Conservation (phyloP, 352 stramenopile species). For the Globisporangium nodosum region DNA sequence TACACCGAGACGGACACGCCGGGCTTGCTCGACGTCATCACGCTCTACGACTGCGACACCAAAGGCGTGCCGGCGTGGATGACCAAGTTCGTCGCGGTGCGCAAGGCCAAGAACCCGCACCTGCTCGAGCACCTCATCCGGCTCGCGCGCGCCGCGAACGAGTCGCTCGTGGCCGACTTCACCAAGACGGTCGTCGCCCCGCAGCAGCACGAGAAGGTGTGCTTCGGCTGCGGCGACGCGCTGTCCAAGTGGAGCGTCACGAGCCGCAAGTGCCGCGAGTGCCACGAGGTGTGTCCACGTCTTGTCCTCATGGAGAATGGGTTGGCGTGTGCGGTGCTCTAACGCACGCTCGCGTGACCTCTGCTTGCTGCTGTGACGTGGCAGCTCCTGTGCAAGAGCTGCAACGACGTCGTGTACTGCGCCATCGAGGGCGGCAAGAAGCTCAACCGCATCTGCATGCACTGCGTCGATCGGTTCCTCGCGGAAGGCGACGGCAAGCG, state of each 20-base stretch:
- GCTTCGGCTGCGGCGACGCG: constrained; percentile 36
- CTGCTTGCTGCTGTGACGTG: neutral
- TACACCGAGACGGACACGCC: constrained; percentile 55
- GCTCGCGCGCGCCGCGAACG: constrained; percentile 42
- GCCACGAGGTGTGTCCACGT: constrained; percentile 33
- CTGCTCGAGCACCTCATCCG: constrained; percentile 61
- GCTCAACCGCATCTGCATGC: constrained; percentile 64
- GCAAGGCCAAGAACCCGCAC: constrained; percentile 55
- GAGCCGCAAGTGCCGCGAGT: constrained; percentile 49
- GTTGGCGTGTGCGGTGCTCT: no score
- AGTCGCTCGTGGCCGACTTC: constrained; percentile 34
- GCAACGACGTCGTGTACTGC: constrained; percentile 57
- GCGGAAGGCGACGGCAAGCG: constrained; percentile 1
- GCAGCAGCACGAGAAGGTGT: constrained; percentile 24
- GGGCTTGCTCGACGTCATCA: constrained; percentile 43
- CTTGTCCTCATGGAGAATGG: no score
- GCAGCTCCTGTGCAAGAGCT: constrained; percentile 50
- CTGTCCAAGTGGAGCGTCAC: constrained; percentile 36
- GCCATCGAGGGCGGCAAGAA: constrained; percentile 54
- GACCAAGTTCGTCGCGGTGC: constrained; percentile 49
- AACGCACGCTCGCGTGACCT: neutral
- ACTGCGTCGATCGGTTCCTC: constrained; percentile 38
- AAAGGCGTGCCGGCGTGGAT: constrained; percentile 56
- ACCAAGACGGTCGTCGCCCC: constrained; percentile 22
- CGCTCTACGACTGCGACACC: constrained; percentile 58